A percentile compares a stretch with the other conserved stretches of the same genome.
phyloP scores from a whole-genome alignment of 2,329 filamentous ascomycete species.

The Botrytis squamosa region DNA sequence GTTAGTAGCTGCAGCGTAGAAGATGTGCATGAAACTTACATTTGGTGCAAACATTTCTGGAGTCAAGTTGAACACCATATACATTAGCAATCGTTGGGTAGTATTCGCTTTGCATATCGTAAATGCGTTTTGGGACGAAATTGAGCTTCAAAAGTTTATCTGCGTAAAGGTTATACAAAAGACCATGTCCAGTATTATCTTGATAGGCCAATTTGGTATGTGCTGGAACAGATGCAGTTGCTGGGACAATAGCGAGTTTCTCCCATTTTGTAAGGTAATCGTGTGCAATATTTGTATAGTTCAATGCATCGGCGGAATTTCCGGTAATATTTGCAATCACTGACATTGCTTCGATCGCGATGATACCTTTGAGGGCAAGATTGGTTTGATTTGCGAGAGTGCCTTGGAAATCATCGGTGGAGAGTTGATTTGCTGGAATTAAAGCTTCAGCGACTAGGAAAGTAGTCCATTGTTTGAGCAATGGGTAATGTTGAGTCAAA shows the following conservation, averaged over 20 bases:
- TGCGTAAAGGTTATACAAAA: slow-evolving; percentile 79
- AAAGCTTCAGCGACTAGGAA: slow-evolving; percentile 74
- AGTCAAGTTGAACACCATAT: slow-evolving; percentile 81
- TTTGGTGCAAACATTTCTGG: slow-evolving; percentile 78
- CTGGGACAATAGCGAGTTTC: slow-evolving; percentile 64
- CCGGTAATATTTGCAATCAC: slow-evolving; percentile 64
- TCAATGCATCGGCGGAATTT: slow-evolving; percentile 54
- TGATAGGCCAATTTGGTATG: slow-evolving; percentile 81
- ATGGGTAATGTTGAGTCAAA: slow-evolving; percentile 64
- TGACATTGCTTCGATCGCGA: slow-evolving; percentile 79
- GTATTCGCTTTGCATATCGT: slow-evolving; percentile 74
- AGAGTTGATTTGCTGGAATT: slow-evolving; percentile 73
- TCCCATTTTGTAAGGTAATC: slow-evolving; percentile 74
- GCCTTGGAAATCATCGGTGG: slow-evolving; percentile 82
- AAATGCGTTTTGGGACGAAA: slow-evolving; percentile 71
- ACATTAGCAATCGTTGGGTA: slow-evolving; percentile 70
- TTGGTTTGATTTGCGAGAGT: slow-evolving; percentile 78
- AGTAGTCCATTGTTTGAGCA: slow-evolving; percentile 76
- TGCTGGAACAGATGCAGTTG: slow-evolving; percentile 48
- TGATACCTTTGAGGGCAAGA: slow-evolving; percentile 78
- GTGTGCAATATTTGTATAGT: slow-evolving; percentile 62
- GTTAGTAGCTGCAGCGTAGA: neutral
- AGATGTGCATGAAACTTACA: slow-evolving; percentile 40
- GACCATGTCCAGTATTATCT: slow-evolving; percentile 49
- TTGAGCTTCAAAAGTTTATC: slow-evolving; percentile 77